phyloP scores from a whole-genome alignment of 2,329 filamentous ascomycete genomes.

The Botrytis pseudocinerea region DNA sequence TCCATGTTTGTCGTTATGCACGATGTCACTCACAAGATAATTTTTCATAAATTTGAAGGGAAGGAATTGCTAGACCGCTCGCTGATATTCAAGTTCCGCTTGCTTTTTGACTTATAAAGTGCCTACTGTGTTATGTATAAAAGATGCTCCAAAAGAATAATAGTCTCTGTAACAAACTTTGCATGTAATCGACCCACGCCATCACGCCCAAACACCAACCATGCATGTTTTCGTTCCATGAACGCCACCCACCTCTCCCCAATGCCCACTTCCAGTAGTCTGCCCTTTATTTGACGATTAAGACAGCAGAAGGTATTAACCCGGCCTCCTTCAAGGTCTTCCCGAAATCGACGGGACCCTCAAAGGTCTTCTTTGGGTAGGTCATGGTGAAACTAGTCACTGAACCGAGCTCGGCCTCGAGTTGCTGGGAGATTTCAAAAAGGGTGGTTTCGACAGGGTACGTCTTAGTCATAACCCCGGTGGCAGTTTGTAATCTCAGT shows the following conservation, averaged over 20 bases:
- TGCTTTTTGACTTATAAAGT: neutral
- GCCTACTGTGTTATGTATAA: neutral
- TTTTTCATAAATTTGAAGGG: neutral
- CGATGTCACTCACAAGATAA: neutral
- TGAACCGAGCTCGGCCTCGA: conserved; percentile 70
- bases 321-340: conserved; percentile 92
- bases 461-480: conserved; percentile 81
- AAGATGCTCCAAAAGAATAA: neutral
- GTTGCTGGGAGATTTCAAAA: conserved; percentile 81
- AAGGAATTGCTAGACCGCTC: neutral
- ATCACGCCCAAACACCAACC: conserved; percentile 7
- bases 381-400: conserved; percentile 80
- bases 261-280: neutral
- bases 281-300: conserved; percentile 64
- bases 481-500: conserved; percentile 74
- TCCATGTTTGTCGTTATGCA: neutral
- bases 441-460: conserved; percentile 87
- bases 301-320: conserved; percentile 83
- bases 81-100: neutral
- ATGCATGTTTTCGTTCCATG: neutral
- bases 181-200: neutral
- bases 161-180: neutral
- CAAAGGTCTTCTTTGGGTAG: conserved; percentile 82
- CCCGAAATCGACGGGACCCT: conserved; percentile 71
- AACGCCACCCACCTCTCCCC: neutral